Base-by-base conservation (phyloP, 495 filamentous ascomycete genomes). In the Penicillium lividum region DNA sequence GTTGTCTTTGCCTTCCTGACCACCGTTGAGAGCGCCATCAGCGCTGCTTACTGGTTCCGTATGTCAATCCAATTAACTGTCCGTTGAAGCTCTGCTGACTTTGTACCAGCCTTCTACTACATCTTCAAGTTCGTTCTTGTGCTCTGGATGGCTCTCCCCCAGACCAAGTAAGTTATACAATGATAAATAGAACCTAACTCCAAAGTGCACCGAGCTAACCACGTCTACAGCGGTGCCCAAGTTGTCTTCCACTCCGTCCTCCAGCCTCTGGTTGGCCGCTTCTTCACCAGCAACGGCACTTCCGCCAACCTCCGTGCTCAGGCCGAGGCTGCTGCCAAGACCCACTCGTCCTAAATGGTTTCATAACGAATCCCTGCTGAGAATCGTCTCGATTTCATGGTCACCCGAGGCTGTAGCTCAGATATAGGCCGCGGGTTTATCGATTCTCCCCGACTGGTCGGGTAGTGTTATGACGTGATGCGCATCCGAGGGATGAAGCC, bases 41-140 rank as follows among this genome's bases (percentile, higher is more conserved):
- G 82, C 75, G 92, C 95, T 58, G 90, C 95, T 45, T 99, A 99
- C 84, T 99, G 94, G 94, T 93, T 99, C 82, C 94, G 84, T 87
- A 82, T 62, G 83, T 78, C 29, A 61, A 29, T 7, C 46, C 16
- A n/a, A 4, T 7, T 16, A 40, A 0, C 38, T 25, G 22, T 8
- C n/a, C 9, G 27, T 30, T 15, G 1, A 27, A 15, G 22, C 30
- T 33, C 0, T 15, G 40, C 61, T 69, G 33, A 68, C 50, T 5
- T 30, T 13, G 16, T 18, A 53, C 51, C 56, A 86, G 84, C 94
- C 68, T 99, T 99, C 84, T 99, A 99, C 86, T 99, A 91, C 79
- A 94, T 93, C 78, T 98, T 98, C 88, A 99, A 99, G 82, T 96
- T 99, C 71, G 83, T 92, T 68, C 85, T 97, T 68, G 80, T 97